Conservation (phyloP, 176 grass and related monocot genomes). For the Oropetium thomaeum region DNA sequence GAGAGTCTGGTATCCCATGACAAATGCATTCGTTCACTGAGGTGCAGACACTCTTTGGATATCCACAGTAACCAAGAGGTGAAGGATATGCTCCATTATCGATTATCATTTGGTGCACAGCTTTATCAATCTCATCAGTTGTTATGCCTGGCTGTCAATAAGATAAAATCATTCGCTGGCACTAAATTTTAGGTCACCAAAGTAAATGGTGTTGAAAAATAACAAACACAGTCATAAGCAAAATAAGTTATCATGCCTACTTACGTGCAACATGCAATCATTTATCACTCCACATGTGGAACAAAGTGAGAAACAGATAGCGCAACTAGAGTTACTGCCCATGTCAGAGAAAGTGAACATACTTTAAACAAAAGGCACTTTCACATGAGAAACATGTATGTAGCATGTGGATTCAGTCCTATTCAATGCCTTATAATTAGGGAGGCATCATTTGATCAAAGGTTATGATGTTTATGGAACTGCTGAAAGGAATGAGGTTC, state of each 20-base stretch:
- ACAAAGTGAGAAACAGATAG: conserved; percentile 6
- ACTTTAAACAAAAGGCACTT: conserved; percentile 3
- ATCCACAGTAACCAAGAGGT: conserved; percentile 84
- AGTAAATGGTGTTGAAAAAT: neutral
- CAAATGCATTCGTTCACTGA: conserved; percentile 98
- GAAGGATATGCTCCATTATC: conserved; percentile 96
- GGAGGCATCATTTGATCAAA: neutral
- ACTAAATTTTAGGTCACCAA: conserved; percentile 10
- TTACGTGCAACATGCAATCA: neutral
- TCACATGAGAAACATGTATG: neutral
- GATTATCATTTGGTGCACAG: conserved; percentile 89
- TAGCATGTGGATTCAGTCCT: conserved; percentile 14
- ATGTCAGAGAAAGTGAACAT: neutral
- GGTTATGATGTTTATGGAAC: neutral
- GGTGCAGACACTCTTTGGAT: conserved; percentile 92
- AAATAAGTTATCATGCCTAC: neutral
- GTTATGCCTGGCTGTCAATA: conserved; percentile 84
- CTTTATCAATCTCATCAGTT: conserved; percentile 97
- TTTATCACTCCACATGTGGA: conserved; percentile 7
- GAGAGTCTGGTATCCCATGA: conserved; percentile 95
- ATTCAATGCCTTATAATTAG: neutral
- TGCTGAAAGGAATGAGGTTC: neutral
- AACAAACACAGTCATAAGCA: conserved; percentile 15
- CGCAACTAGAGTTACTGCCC: neutral
- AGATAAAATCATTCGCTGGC: conserved; percentile 34